Conservation (phyloP, 495 filamentous ascomycete genomes). For the Pseudoneurospora amorphoporcata region DNA sequence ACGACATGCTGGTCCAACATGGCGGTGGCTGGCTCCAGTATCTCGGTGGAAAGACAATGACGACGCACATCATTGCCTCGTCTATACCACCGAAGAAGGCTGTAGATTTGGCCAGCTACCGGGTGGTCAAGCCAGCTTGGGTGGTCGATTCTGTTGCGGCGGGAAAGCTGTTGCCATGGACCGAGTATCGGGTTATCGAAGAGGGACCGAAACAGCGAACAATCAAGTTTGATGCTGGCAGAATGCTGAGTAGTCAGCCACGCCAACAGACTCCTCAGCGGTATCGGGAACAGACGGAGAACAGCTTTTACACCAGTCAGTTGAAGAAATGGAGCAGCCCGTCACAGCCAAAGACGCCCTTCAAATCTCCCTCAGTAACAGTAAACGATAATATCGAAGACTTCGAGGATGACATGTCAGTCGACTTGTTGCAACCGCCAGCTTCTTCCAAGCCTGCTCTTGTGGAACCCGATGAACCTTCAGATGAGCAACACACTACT, state of each 20-base stretch:
- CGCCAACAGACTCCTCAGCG: conserved; percentile 31
- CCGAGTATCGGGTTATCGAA: conserved; percentile 68
- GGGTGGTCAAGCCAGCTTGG: conserved; percentile 96
- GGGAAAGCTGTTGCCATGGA: conserved; percentile 75
- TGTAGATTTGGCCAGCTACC: conserved; percentile 73
- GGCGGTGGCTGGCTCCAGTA: conserved; percentile 92
- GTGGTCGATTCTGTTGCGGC: conserved; percentile 78
- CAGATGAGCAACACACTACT: background rate
- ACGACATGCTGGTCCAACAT: conserved; percentile 75
- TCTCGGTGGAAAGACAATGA: conserved; percentile 83
- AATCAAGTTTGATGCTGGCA: conserved; percentile 56
- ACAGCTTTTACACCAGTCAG: conserved; percentile 71
- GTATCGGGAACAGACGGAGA: conserved; percentile 67
- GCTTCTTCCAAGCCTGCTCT: background rate
- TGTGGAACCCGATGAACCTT: background rate
- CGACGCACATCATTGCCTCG: conserved; percentile 91
- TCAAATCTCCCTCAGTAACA: background rate
- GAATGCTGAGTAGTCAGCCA: conserved; percentile 41
- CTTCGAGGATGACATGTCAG: conserved; percentile 12
- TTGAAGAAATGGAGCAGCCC: conserved; percentile 35
- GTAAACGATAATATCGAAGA: conserved; percentile 7
- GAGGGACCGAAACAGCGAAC: conserved; percentile 69
- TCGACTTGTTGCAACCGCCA: conserved; percentile 7
- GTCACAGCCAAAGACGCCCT: conserved; percentile 5
- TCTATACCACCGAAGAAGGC: conserved; percentile 84